Conservation (phyloP, 202 grass and related monocot genomes). For the Eragrostis tef region DNA sequence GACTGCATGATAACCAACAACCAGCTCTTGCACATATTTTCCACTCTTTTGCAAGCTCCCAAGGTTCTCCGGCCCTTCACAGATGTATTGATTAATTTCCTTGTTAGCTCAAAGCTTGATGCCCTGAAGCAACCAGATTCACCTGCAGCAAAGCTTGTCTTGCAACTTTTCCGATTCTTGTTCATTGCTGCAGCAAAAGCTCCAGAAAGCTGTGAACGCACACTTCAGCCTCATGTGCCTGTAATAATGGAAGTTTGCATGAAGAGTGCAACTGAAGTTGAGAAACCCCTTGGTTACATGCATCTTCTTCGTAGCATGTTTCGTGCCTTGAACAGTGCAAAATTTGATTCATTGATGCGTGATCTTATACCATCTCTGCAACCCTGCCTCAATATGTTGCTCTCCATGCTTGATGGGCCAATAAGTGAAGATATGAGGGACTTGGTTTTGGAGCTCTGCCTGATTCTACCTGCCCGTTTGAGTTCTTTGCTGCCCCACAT, state of each 20-base stretch:
- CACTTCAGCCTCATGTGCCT: conserved; percentile 92
- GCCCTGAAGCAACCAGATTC: conserved; percentile 93
- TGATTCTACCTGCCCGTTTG: conserved; percentile 93
- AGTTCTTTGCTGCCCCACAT: conserved; percentile 98
- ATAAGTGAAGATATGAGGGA: conserved; percentile 90
- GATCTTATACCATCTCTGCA: conserved; percentile 97
- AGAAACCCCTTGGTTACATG: conserved; percentile 99
- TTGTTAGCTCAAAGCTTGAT: conserved; percentile 94
- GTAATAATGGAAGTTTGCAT: conserved; percentile 99
- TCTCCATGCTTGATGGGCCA: conserved; percentile 94
- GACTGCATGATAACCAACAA: conserved; percentile 92
- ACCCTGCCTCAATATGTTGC: conserved; percentile 96
- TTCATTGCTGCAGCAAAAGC: conserved; percentile 92
- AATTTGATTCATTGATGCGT: conserved; percentile 96
- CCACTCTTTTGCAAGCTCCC: conserved; percentile 81
- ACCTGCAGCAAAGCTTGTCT: conserved; percentile 91
- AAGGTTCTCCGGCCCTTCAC: conserved; percentile 93
- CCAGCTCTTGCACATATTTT: conserved; percentile 95
- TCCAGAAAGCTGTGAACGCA: conserved; percentile 81
- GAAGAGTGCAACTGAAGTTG: conserved; percentile 94
- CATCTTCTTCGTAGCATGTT: conserved; percentile 96
- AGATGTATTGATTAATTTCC: conserved; percentile 96
- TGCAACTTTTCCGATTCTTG: conserved; percentile 92
- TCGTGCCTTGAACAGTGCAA: conserved; percentile 87
- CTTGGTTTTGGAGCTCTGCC: conserved; percentile 89